A percentile compares a stretch with the other conserved stretches of the same genome.
Conservation (phyloP, 139 green algal species). For the Limnomonas spitsbergensis region DNA sequence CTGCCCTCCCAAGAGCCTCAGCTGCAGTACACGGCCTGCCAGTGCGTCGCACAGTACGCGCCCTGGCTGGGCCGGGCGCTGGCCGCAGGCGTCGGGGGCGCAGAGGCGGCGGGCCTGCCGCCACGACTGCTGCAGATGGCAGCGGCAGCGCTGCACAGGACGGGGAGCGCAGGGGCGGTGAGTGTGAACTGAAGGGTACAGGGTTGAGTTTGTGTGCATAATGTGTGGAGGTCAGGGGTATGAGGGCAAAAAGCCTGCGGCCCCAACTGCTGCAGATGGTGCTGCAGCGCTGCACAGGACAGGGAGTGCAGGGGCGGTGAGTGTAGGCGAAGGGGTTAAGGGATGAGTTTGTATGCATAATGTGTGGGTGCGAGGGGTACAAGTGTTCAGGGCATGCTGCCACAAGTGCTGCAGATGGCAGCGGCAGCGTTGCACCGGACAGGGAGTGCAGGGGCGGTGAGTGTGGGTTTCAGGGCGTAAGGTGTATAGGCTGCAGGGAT, state of each 20-base stretch:
- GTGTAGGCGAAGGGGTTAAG: not conserved
- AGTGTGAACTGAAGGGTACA: not conserved
- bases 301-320: conserved; percentile 30
- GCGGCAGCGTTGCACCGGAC: conserved; percentile 29
- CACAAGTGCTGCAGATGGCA: conserved; percentile 49
- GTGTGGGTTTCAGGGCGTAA: not conserved
- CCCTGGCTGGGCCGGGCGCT: not conserved
- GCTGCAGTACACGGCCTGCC: conserved; percentile 6
- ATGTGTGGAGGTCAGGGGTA: not conserved
- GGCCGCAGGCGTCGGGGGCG: not conserved
- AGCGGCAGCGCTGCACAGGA: conserved; percentile 29
- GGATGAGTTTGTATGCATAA: too few relatives aligned
- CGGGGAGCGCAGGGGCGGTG: conserved; percentile 30
- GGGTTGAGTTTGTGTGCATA: too few relatives aligned
- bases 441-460: conserved; percentile 30
- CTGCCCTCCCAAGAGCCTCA: not conserved
- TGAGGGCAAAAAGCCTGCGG: not conserved
- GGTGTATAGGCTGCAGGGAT: too few relatives aligned
- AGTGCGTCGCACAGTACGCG: conserved; percentile 3
- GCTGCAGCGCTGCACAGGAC: conserved; percentile 29
- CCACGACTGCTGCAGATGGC: conserved; percentile 48
- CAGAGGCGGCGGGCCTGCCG: not conserved
- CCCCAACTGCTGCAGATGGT: conserved; percentile 47
- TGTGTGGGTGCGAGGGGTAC: not conserved
- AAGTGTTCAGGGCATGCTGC: not conserved